phyloP scores from a whole-genome alignment of 257 asterid genomes.

The Nyctanthes arbortristis region DNA sequence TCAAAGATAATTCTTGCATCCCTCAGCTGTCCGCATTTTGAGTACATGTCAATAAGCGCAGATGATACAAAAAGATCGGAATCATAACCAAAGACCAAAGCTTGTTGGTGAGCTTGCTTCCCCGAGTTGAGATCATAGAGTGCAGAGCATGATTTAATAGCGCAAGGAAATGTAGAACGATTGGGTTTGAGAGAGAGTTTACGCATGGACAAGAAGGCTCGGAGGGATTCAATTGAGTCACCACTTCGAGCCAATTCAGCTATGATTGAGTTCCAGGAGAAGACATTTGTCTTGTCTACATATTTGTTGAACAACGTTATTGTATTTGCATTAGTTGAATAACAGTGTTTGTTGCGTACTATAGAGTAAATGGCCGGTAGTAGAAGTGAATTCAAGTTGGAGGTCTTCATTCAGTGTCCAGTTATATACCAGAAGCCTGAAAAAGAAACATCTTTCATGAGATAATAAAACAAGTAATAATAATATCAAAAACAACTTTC shows the following conservation, averaged over 20 bases:
- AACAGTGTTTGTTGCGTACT: conserved; percentile 11
- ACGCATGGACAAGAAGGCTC: conserved; percentile 87
- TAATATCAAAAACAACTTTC: neutral
- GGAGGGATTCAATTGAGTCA: conserved; percentile 74
- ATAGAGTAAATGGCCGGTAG: neutral
- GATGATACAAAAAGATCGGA: conserved; percentile 72
- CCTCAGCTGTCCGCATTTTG: conserved; percentile 59
- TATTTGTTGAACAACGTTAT: conserved; percentile 66
- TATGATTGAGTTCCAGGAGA: conserved; percentile 91
- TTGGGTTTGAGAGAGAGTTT: conserved; percentile 72
- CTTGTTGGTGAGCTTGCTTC: conserved; percentile 87
- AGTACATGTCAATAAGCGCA: conserved; percentile 82
- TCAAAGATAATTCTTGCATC: conserved; percentile 77
- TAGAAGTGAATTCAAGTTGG: conserved; percentile 13
- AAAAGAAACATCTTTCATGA: neutral
- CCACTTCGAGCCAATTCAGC: conserved; percentile 86
- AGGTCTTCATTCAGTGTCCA: conserved; percentile 3
- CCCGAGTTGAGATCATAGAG: conserved; percentile 74
- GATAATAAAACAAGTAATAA: neutral
- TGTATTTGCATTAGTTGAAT: conserved; percentile 45
- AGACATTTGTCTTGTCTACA: conserved; percentile 62
- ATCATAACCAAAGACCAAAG: conserved; percentile 61
- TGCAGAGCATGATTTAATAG: conserved; percentile 86
- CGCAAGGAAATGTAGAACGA: conserved; percentile 79
- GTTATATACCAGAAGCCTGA: neutral